Base-by-base conservation (phyloP, 441 rosid genomes). In the Arabidopsis hybrid region DNA sequence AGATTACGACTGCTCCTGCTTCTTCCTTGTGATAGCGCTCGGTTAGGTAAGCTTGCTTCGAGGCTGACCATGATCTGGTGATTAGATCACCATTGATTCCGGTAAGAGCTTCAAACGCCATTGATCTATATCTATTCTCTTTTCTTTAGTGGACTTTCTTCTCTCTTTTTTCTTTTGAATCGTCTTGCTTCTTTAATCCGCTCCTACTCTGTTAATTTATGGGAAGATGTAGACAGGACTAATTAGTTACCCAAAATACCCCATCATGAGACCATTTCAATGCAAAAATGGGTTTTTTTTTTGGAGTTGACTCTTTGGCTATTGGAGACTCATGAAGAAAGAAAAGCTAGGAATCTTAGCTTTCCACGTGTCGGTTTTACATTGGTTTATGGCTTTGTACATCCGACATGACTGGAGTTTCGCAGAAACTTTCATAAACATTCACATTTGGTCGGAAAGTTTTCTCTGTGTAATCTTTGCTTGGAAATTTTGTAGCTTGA, bases 11-110 rank as follows among this genome's bases (percentile, higher is more conserved):
- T 72, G 11, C 40, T 3, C 5, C 39, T 60, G 39, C 58, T 36
- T 66, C 80, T 47, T 86, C 69, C 4, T 17, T 75, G 36, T 51
- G 39, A 62, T 46, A 87, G 3, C 8, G 83, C 62, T 81, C 73
- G 5, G 53, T 32, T 47, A 53, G 47, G 70, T 83, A 84, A 43
- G 87, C 87, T 16, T 53, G 58, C 65, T 71, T 52, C 5, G 95
- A 81, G 35, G 71, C 52, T 0, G 16, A 73, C 18, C 87, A 79
- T 16, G 89, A 73, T 46, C 65, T 66, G 80, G 46, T 65, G 79
- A 87, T 76, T 16, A 77, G 42, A 55, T 86, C 92, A 55, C 56
- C 78, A 32, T 8, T 66, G 66, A 87, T 71, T 34, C 81, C 81
- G 5, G 77, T 3, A 16, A 21, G 51, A 31, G 74, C 84, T 77